Percentiles rank a stretch among this genome's conserved stretches.
Conservation (phyloP, 179 eudicot species). For the Spinacia oleracea region DNA sequence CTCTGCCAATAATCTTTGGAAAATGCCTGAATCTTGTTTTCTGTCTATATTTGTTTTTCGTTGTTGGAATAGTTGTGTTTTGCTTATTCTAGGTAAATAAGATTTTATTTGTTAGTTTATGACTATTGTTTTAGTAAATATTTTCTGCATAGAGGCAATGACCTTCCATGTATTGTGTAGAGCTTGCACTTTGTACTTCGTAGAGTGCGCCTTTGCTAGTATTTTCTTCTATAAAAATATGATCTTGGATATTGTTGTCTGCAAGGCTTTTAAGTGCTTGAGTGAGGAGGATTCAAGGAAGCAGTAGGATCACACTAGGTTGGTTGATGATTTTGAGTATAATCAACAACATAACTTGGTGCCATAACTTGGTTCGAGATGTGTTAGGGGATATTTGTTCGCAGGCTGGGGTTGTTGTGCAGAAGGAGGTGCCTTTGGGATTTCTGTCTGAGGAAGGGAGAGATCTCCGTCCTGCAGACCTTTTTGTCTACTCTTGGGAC, state of each 20-base stretch:
- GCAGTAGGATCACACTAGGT: slow-evolving; percentile 84
- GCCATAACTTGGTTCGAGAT: too few relatives aligned
- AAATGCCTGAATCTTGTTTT: too few relatives aligned
- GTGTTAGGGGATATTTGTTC: too few relatives aligned
- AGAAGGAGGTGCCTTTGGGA: too few relatives aligned
- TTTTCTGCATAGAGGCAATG: not conserved
- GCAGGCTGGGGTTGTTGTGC: too few relatives aligned
- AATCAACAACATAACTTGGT: slow-evolving; percentile 78
- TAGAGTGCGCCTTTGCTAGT: not conserved
- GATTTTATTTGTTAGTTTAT: too few relatives aligned
- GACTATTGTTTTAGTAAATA: not conserved
- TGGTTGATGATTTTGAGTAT: slow-evolving; percentile 81
- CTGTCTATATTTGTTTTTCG: not conserved
- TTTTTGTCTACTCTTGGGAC: too few relatives aligned
- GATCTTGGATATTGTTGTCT: too few relatives aligned
- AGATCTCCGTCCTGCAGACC: too few relatives aligned
- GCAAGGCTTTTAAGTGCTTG: slow-evolving; percentile 92
- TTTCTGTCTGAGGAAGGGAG: too few relatives aligned
- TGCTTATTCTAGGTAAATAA: not conserved
- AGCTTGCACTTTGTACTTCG: not conserved
- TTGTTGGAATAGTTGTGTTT: not conserved
- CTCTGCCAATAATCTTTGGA: too few relatives aligned
- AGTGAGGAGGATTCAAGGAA: slow-evolving; percentile 83
- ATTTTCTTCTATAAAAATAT: too few relatives aligned
- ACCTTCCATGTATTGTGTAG: not conserved